phyloP scores from a whole-genome alignment of 208 protist genomes.

The Vickermania ingenoplastis region DNA sequence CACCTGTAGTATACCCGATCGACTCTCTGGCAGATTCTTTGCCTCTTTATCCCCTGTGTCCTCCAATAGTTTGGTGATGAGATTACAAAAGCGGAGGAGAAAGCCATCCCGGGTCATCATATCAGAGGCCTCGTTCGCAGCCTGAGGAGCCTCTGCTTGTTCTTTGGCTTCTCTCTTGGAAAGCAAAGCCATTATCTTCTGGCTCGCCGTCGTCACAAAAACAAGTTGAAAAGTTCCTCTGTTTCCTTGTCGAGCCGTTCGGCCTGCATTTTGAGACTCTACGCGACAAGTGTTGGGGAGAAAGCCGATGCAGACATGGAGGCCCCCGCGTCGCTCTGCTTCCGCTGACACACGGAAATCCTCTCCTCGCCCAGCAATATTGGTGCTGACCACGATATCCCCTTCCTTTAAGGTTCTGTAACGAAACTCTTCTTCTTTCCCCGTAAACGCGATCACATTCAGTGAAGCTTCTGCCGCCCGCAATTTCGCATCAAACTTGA shows the following conservation, averaged over 20 bases:
- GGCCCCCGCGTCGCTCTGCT: background rate
- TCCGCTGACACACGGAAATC: background rate
- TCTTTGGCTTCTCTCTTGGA: no score
- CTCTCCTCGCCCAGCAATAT: background rate
- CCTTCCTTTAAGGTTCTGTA: background rate
- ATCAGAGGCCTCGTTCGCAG: background rate
- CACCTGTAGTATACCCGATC: background rate
- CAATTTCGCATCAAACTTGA: background rate
- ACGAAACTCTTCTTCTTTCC: background rate
- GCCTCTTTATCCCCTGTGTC: background rate
- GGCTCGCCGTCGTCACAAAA: background rate
- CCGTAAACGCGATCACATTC: background rate
- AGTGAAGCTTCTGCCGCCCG: background rate
- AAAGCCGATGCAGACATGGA: background rate
- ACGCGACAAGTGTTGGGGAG: background rate
- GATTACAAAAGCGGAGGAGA: background rate
- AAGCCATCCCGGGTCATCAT: background rate
- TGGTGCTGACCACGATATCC: background rate
- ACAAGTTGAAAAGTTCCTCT: background rate
- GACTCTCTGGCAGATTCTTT: background rate
- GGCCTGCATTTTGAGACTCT: background rate
- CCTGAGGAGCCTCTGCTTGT: background rate
- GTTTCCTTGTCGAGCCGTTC: background rate
- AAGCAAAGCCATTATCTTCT: background rate
- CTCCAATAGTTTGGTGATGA: background rate